These are phyloP conservation scores for Pochonia chlamydosporia DNA, from an alignment of 2,329 filamentous ascomycete species.

Conservation along the genomic window DNA sequence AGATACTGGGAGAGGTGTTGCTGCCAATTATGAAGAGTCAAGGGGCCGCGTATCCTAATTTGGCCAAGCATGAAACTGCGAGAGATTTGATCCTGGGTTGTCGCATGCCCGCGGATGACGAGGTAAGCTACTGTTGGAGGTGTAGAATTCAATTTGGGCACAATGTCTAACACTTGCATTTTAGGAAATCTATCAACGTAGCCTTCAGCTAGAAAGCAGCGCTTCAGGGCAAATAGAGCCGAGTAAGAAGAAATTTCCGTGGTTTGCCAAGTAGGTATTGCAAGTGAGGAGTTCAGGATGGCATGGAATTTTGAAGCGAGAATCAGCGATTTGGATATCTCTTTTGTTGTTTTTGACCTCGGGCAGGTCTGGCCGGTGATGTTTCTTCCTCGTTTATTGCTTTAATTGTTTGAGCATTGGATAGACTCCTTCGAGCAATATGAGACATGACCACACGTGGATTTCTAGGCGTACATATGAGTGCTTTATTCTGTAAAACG, in stretches of 20 bases:
- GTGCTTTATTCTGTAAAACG: not conserved
- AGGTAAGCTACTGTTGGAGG: too few relatives aligned
- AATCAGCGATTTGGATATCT: slow-evolving; percentile 5
- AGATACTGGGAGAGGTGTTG: slow-evolving; percentile 88
- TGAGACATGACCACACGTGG: not conserved
- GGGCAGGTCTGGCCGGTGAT: slow-evolving; percentile 4
- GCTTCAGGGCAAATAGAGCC: slow-evolving; percentile 39
- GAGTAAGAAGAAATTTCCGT: slow-evolving; percentile 60
- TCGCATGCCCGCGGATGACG: slow-evolving; percentile 77
- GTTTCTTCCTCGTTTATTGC: not conserved
- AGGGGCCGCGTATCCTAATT: slow-evolving; percentile 70
- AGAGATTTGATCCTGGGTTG: slow-evolving; percentile 75
- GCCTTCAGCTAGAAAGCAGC: slow-evolving; percentile 50
- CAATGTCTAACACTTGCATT: not conserved
- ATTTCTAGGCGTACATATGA: not conserved
- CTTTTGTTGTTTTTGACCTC: slow-evolving; percentile 6
- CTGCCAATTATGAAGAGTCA: slow-evolving; percentile 90
- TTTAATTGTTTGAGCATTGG: not conserved
- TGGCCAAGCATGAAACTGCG: slow-evolving; percentile 63
- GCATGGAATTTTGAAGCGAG: slow-evolving; percentile 4
- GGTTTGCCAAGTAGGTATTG: slow-evolving; percentile 48
- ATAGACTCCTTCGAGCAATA: slow-evolving; percentile 3
- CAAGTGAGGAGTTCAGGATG: slow-evolving; percentile 20
- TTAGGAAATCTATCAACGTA: slow-evolving; percentile 62
- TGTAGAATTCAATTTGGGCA: too few relatives aligned